phyloP scores from a whole-genome alignment of 331 rosid genomes.

The Rhamnella rubrinervis region DNA sequence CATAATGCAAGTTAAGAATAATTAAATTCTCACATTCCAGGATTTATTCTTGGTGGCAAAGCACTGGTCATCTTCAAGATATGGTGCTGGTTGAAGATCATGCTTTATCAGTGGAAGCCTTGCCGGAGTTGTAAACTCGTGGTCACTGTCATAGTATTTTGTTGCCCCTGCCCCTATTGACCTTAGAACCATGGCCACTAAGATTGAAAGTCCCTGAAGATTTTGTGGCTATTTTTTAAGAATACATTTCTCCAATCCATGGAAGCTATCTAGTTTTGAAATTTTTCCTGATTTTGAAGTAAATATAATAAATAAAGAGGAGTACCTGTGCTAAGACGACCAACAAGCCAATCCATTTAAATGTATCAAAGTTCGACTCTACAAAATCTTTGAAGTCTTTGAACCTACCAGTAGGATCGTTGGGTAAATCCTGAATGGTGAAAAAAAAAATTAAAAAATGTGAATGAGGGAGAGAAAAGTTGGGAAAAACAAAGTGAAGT shows the following conservation, averaged over 20 bases:
- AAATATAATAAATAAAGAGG: neutral
- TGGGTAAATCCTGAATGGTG: conserved; percentile 32
- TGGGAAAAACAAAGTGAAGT: neutral
- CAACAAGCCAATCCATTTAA: conserved; percentile 31
- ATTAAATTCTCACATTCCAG: conserved; percentile 25
- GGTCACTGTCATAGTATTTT: conserved; percentile 31
- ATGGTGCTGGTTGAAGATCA: conserved; percentile 18
- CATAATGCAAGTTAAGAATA: neutral
- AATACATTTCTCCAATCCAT: neutral
- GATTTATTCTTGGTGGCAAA: conserved; percentile 23
- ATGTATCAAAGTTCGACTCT: conserved; percentile 33
- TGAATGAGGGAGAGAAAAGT: neutral
- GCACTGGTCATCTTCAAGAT: conserved; percentile 6
- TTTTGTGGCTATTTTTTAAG: neutral
- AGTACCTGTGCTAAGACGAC: conserved; percentile 41
- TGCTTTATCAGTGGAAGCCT: conserved; percentile 39
- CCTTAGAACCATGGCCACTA: conserved; percentile 36
- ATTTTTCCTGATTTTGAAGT: too few species aligned
- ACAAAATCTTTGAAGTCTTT: conserved; percentile 34
- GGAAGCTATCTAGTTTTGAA: neutral
- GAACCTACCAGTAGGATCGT: conserved; percentile 37
- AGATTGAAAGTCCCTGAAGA: conserved; percentile 42
- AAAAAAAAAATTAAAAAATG: neutral
- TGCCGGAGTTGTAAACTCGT: conserved; percentile 13
- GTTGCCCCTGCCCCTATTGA: conserved; percentile 28